Conservation (phyloP, 805 yeast genomes). For the Candida michaelii region DNA sequence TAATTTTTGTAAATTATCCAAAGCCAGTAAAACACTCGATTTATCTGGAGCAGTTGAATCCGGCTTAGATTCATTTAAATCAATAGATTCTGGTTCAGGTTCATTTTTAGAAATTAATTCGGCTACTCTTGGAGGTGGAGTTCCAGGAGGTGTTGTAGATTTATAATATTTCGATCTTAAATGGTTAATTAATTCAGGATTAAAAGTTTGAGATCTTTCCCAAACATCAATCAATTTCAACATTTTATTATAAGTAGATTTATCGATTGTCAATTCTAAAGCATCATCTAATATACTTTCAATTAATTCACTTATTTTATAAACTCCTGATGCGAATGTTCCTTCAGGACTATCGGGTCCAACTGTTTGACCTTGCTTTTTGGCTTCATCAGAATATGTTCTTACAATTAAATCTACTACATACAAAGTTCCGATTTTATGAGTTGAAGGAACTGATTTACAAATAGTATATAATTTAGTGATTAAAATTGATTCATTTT, state of each 20-base stretch:
- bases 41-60: slow-evolving; percentile 25
- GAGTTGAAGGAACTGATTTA: slow-evolving; percentile 70
- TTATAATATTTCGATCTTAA: slow-evolving; percentile 61
- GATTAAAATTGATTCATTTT: slow-evolving; percentile 55
- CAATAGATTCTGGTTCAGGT: slow-evolving; percentile 6
- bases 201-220: slow-evolving; percentile 82
- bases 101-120: slow-evolving; percentile 4
- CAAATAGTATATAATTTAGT: slow-evolving; percentile 63
- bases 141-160: slow-evolving; percentile 69
- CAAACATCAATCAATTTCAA: slow-evolving; percentile 87
- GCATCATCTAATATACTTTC: slow-evolving; percentile 65
- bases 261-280: slow-evolving; percentile 47
- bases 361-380: slow-evolving; percentile 50
- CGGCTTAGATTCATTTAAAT: not conserved
- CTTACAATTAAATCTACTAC: slow-evolving; percentile 91
- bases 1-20: slow-evolving; percentile 59
- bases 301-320: slow-evolving; percentile 61
- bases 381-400: slow-evolving; percentile 75
- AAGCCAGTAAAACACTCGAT: slow-evolving; percentile 67
- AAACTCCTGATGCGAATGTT: slow-evolving; percentile 71
- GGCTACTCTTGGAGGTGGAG: slow-evolving; percentile 43
- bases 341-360: slow-evolving; percentile 59
- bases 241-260: slow-evolving; percentile 68
- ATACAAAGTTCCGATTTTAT: slow-evolving; percentile 88
- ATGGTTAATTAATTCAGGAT: slow-evolving; percentile 50